phyloP scores from a whole-genome alignment of 2,329 filamentous ascomycete genomes.

The Monosporascus sp. region DNA sequence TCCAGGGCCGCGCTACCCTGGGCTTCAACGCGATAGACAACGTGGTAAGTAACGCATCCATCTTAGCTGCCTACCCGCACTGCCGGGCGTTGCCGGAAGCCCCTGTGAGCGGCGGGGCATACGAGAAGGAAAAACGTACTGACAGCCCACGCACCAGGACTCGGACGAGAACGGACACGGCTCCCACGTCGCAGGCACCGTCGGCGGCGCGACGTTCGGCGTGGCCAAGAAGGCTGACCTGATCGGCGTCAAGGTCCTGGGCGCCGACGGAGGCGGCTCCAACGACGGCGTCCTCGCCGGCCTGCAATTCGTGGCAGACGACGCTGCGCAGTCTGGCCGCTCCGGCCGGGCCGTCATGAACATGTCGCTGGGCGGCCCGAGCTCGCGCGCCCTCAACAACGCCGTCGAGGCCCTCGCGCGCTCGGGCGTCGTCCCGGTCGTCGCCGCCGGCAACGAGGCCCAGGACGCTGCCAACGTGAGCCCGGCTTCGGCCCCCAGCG shows the following conservation, averaged over 20 bases:
- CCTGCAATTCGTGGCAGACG: slow-evolving; percentile 50
- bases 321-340: slow-evolving; percentile 36
- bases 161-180: slow-evolving; percentile 59
- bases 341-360: slow-evolving; percentile 56
- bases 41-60: neutral
- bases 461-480: slow-evolving; percentile 45
- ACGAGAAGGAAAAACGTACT: slow-evolving; percentile 6
- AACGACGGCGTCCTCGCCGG: slow-evolving; percentile 53
- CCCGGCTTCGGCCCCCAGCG: slow-evolving; percentile 49
- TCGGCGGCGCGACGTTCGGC: slow-evolving; percentile 55
- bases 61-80: too few relatives aligned
- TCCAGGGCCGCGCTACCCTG: slow-evolving; percentile 48
- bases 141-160: slow-evolving; percentile 26
- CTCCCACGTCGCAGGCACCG: slow-evolving; percentile 58
- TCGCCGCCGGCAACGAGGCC: slow-evolving; percentile 57
- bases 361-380: slow-evolving; percentile 54
- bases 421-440: slow-evolving; percentile 50
- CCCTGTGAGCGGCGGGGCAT: neutral
- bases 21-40: slow-evolving; percentile 47
- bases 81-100: too few relatives aligned
- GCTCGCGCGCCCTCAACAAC: slow-evolving; percentile 47
- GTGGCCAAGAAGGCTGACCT: slow-evolving; percentile 54
- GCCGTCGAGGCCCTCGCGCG: slow-evolving; percentile 45
- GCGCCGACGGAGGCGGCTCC: slow-evolving; percentile 40
- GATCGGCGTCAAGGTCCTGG: slow-evolving; percentile 58